A percentile compares a stretch with the other conserved stretches of the same genome.
Conservation (phyloP, 78 protist genomes). For the Dictyostelium brefeldianum region DNA sequence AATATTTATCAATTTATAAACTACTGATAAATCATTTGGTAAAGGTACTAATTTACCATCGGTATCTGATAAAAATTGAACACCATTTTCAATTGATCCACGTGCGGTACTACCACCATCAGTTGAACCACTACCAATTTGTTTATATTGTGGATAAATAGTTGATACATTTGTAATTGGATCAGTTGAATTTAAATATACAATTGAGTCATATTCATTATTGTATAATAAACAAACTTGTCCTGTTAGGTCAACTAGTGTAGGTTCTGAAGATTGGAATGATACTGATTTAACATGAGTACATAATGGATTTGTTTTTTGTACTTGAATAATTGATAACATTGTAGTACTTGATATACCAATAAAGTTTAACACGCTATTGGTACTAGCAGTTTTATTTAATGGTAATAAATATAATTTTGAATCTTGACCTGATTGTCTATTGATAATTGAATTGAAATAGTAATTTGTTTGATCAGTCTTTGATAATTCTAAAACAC, state of each 20-base stretch:
- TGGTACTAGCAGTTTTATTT: neutral
- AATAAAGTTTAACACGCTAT: neutral
- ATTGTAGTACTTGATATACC: neutral
- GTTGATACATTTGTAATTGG: neutral
- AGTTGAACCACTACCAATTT: neutral
- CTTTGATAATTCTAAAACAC: neutral
- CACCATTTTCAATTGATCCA: neutral
- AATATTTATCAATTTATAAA: neutral
- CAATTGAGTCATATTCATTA: neutral
- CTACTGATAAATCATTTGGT: neutral
- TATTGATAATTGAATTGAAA: neutral
- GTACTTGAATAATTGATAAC: neutral
- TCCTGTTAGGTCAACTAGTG: neutral
- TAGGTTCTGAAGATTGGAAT: neutral
- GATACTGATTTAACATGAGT: neutral
- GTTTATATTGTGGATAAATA: neutral
- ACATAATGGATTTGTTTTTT: neutral
- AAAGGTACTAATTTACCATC: neutral
- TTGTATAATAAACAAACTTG: neutral
- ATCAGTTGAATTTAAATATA: neutral
- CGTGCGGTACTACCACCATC: neutral
- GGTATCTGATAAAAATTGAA: neutral
- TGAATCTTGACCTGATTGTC: neutral
- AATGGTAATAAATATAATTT: constrained; percentile 8
- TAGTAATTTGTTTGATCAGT: neutral